Evolutionary conservation across 2,329 filamentous ascomycete species (phyloP), one percentile per base, ranked within the genome.

Genomic region (Pseudophaeomoniella oleicola): DNA sequence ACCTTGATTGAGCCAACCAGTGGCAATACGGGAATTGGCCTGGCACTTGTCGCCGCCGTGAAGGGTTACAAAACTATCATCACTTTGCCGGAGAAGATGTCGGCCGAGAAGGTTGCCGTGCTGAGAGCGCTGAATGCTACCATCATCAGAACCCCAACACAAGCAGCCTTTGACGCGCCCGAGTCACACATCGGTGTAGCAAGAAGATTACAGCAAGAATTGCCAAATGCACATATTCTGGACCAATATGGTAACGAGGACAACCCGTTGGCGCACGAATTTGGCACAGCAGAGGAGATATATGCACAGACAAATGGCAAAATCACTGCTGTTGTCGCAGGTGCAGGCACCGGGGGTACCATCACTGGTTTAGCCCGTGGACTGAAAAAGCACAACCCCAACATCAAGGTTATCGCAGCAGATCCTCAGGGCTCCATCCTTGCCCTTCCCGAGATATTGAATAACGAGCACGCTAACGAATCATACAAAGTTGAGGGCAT

Each of bases 61-160:
- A 96, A 94, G 67, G 88, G 56, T 48, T 98, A 96, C 71, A 88
- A 88, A 62, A 92, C 87, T 30, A 96, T 98, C 62, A 98, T 98
- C 59, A 98, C 90, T 9, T 75, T 98, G 32, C 90, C 90, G 36
- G 90, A 98, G 65, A 98, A 98, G 70, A 98, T 98, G 90, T 94
- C 86, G 1, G 82, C 86, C 34, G 90, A 98, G 63, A 98, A 98
- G 63, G 90, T 98, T 29, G 81, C 88, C 2, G 90, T 98, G 17
- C 71, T 98, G 43, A 82, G 86, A 50, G 88, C 90, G 18, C 72
- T 98, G 36, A 88, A 88, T 45, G 90, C 90, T 30, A 94, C 92
- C 54, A 96, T 98, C 60, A 94, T 98, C 57, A 80, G 90, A 37
- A 98, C 90, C 3, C 90, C 90, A 16, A 98, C 87, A 19, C 85